Percentiles rank a stretch among this genome's conserved stretches.
Conservation (phyloP, 129 eudicot species). For the Pittosporum tobira region DNA sequence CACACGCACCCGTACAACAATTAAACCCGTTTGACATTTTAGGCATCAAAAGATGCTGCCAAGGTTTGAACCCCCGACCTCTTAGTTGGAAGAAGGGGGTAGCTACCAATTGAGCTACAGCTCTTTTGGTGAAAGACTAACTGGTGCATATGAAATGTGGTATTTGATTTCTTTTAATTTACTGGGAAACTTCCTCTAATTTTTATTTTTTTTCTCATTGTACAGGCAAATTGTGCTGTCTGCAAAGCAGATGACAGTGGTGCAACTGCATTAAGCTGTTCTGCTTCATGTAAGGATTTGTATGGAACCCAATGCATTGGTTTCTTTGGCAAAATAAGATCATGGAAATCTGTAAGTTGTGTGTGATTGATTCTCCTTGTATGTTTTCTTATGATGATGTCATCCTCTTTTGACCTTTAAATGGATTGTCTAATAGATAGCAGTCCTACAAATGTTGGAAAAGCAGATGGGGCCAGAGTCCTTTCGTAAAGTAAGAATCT, state of each 20-base stretch:
- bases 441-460: constrained; percentile 95
- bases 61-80: no score
- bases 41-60: no score
- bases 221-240: constrained; percentile 90
- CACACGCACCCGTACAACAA: no score
- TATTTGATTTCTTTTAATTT: background rate
- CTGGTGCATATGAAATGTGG: background rate
- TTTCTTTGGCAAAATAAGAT: constrained; percentile 80
- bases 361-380: constrained; percentile 6
- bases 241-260: constrained; percentile 96
- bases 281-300: constrained; percentile 70
- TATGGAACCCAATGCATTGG: constrained; percentile 90
- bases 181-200: background rate
- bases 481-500: constrained; percentile 64
- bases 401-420: background rate
- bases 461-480: constrained; percentile 98
- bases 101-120: no score
- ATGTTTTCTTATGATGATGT: background rate
- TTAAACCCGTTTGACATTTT: no score
- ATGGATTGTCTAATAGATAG: constrained; percentile 42
- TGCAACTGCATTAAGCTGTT: constrained; percentile 72
- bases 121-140: no score
- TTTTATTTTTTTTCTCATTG: constrained; percentile 10
- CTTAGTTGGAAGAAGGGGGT: no score
- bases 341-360: constrained; percentile 94